These are phyloP conservation scores for Torrubiella hemipterigena DNA, from an alignment of 2,329 filamentous ascomycete genomes.

Conservation along the genomic window DNA sequence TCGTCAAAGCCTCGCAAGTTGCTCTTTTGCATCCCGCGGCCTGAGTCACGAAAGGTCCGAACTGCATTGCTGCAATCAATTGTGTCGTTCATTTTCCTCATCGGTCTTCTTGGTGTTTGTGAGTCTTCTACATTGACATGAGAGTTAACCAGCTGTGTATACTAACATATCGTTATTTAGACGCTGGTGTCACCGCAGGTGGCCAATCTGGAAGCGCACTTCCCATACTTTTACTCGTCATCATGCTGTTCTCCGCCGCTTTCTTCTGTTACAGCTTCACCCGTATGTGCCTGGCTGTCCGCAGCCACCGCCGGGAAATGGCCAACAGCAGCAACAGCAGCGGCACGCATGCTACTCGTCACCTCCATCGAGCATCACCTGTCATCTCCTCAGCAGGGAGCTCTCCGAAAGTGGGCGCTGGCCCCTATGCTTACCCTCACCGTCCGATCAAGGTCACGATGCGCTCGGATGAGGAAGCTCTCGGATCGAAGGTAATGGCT, in stretches of 20 bases:
- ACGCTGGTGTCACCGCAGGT: too few relatives aligned
- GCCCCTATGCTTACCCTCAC: slow-evolving; percentile 57
- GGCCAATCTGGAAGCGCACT: slow-evolving; percentile 59
- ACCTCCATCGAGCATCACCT: too few relatives aligned
- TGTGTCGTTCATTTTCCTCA: slow-evolving; percentile 52
- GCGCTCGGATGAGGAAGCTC: slow-evolving; percentile 61
- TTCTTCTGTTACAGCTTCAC: slow-evolving; percentile 74
- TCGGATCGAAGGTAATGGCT: slow-evolving; percentile 40
- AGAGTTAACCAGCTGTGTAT: too few relatives aligned
- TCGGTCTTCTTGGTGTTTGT: slow-evolving; percentile 53
- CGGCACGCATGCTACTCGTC: slow-evolving; percentile 9
- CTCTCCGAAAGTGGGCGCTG: too few relatives aligned
- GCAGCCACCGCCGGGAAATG: too few relatives aligned
- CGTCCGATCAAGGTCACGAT: slow-evolving; percentile 68
- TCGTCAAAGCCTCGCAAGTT: slow-evolving; percentile 22
- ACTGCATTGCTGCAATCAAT: slow-evolving; percentile 47
- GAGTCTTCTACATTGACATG: too few relatives aligned
- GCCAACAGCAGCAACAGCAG: slow-evolving; percentile 22
- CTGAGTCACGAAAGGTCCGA: slow-evolving; percentile 41
- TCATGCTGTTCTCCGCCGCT: slow-evolving; percentile 61
- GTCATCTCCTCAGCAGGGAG: too few relatives aligned
- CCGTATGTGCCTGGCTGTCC: slow-evolving; percentile 56
- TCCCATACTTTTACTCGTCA: slow-evolving; percentile 67
- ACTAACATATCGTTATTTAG: too few relatives aligned
- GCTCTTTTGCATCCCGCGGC: slow-evolving; percentile 41